phyloP scores from a whole-genome alignment of 2,329 filamentous ascomycete genomes.

The Paracamarosporium sp. region DNA sequence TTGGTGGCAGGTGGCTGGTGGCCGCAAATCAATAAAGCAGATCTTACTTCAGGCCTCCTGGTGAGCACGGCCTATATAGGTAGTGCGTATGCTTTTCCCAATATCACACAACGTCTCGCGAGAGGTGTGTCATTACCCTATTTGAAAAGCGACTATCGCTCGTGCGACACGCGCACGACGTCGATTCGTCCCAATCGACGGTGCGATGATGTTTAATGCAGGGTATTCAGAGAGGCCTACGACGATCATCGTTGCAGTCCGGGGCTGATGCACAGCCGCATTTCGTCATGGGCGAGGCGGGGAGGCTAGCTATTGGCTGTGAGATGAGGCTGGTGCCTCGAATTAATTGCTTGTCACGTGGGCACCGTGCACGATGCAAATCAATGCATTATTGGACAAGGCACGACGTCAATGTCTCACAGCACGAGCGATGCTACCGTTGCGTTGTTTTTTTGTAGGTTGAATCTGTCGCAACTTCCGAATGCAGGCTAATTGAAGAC shows the following conservation, averaged over 20 bases:
- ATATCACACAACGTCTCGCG: background rate
- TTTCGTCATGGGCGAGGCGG: background rate
- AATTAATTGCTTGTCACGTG: slow-evolving; percentile 1
- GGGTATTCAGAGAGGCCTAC: background rate
- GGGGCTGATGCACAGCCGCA: slow-evolving; percentile 4
- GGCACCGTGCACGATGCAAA: background rate
- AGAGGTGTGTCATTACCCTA: background rate
- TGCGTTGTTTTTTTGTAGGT: background rate
- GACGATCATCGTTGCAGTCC: slow-evolving; percentile 2
- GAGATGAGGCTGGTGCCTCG: background rate
- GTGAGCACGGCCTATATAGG: background rate
- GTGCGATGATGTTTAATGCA: slow-evolving; percentile 5
- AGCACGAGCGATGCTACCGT: background rate
- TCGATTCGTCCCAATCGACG: slow-evolving; percentile 5
- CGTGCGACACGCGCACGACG: background rate
- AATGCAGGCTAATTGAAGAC: no score
- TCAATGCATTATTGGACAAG: background rate
- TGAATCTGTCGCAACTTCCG: no score
- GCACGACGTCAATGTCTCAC: background rate
- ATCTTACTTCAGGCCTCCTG: slow-evolving; percentile 4
- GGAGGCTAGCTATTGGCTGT: background rate
- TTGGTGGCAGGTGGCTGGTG: slow-evolving; percentile 4
- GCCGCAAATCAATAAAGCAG: background rate
- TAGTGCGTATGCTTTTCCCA: background rate
- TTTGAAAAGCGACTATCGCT: background rate